Evolutionary conservation across 2,329 filamentous ascomycete genomes (phyloP).

Genomic region (Blastomyces parvus): DNA sequence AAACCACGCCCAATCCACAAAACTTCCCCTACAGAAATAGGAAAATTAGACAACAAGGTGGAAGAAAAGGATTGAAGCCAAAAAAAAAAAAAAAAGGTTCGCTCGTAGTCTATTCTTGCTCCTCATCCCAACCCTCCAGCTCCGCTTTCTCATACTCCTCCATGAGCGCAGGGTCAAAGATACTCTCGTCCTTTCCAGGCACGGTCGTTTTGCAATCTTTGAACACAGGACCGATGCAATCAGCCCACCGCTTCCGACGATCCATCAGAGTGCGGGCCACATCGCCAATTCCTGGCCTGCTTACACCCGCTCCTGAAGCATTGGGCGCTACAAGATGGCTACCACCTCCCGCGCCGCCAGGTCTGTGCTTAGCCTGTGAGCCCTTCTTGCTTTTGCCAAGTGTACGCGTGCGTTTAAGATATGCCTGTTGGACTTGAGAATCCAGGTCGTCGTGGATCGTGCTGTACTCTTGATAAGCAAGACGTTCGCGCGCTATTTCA

Average conservation of each 20-base stretch:
- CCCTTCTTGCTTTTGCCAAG: conserved; percentile 92
- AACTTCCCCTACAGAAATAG: not conserved
- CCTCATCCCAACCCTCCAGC: conserved; percentile 72
- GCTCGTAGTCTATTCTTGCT: conserved; percentile 48
- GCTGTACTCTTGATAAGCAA: conserved; percentile 94
- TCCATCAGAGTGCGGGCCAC: conserved; percentile 89
- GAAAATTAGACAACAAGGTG: not conserved
- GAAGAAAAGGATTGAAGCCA: conserved; percentile 9
- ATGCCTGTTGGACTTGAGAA: conserved; percentile 86
- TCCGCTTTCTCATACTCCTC: conserved; percentile 62
- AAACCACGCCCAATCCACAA: not conserved
- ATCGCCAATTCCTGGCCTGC: conserved; percentile 67
- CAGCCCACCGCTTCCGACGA: conserved; percentile 76
- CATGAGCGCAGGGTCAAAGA: conserved; percentile 70
- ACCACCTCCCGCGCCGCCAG: conserved; percentile 63
- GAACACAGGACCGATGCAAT: conserved; percentile 83
- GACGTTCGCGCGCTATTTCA: conserved; percentile 80
- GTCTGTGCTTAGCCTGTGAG: conserved; percentile 48
- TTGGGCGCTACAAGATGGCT: conserved; percentile 44
- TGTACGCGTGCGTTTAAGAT: conserved; percentile 88
- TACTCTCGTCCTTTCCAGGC: conserved; percentile 56
- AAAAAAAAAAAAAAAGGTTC: too few species aligned
- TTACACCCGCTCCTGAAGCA: conserved; percentile 31
- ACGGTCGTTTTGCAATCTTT: conserved; percentile 70
- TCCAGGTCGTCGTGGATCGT: conserved; percentile 96